Evolutionary conservation across 1,139 yeast species (phyloP).

Genomic region (Pichia cactophila): DNA sequence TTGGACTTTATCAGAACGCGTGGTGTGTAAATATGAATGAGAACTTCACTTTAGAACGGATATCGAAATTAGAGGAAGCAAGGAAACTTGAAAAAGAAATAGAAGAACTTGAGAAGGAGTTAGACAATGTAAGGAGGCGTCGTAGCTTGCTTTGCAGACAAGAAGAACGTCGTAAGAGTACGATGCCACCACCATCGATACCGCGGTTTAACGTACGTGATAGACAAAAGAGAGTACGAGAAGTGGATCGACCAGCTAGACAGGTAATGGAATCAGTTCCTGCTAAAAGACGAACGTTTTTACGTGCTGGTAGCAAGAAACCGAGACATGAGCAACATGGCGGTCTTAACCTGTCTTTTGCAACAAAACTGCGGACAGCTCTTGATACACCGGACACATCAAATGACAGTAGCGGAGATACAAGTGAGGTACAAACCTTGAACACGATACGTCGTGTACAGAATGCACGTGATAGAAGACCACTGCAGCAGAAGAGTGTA

Average conservation of each 20-base stretch:
- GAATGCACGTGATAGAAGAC: neutral
- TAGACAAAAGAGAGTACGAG: neutral
- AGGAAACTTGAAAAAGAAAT: conserved; percentile 15
- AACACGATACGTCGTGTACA: neutral
- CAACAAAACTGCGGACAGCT: conserved; percentile 5
- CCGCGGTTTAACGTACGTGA: conserved; percentile 1
- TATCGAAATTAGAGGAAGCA: conserved; percentile 17
- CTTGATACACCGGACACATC: conserved; percentile 6
- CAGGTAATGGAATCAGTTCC: neutral
- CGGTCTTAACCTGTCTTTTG: conserved; percentile 8
- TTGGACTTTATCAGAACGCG: conserved; percentile 56
- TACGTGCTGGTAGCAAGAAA: conserved; percentile 9
- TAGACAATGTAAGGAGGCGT: conserved; percentile 11
- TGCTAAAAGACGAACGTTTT: conserved; percentile 1
- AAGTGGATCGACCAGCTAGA: neutral
- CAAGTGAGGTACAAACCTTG: conserved; percentile 13
- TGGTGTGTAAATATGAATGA: conserved; percentile 58
- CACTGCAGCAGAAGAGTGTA: neutral
- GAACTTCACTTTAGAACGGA: conserved; percentile 29
- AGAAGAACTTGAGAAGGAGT: conserved; percentile 11
- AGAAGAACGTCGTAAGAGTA: conserved; percentile 6
- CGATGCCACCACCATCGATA: conserved; percentile 21
- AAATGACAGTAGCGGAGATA: conserved; percentile 9
- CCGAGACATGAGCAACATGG: neutral
- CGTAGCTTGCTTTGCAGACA: conserved; percentile 3